Evolutionary conservation across 805 yeast species (phyloP).

Genomic region (Yarrowia sp.): DNA sequence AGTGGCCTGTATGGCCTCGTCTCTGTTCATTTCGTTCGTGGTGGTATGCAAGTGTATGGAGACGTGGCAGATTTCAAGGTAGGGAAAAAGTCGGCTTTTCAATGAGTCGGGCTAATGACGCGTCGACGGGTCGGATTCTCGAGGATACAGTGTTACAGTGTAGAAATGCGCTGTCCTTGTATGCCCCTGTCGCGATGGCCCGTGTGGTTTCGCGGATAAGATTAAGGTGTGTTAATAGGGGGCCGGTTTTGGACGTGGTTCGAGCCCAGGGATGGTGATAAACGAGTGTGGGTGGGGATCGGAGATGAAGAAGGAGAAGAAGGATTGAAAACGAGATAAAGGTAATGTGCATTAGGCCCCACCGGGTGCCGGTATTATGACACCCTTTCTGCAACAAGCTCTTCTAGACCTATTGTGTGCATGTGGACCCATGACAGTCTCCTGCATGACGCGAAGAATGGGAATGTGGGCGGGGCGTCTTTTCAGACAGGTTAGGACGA

Average conservation of each 20-base stretch:
- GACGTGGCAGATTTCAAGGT: not conserved
- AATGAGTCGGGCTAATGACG: too few species aligned
- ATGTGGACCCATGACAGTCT: constrained; percentile 26
- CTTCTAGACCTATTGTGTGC: constrained; percentile 11
- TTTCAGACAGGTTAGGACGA: not conserved
- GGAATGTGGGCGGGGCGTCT: constrained; percentile 7
- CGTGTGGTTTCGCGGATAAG: constrained; percentile 17
- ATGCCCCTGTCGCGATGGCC: constrained; percentile 20
- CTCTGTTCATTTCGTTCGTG: constrained; percentile 5
- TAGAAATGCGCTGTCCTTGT: not conserved
- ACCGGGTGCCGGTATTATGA: not conserved
- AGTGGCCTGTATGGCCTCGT: constrained; percentile 25
- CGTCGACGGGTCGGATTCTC: not conserved
- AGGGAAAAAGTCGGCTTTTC: too few species aligned
- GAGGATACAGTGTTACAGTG: not conserved
- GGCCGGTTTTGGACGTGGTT: not conserved
- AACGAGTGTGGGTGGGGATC: constrained; percentile 8
- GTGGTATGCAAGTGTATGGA: not conserved
- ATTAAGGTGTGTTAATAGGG: not conserved
- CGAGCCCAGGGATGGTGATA: not conserved
- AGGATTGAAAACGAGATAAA: not conserved
- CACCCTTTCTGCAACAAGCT: constrained; percentile 25
- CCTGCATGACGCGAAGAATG: constrained; percentile 26
- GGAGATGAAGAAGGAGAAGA: not conserved
- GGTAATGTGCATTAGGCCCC: constrained; percentile 15